Evolutionary conservation across 306 rosid genomes (phyloP).

Genomic region (Trifolium pratense): DNA sequence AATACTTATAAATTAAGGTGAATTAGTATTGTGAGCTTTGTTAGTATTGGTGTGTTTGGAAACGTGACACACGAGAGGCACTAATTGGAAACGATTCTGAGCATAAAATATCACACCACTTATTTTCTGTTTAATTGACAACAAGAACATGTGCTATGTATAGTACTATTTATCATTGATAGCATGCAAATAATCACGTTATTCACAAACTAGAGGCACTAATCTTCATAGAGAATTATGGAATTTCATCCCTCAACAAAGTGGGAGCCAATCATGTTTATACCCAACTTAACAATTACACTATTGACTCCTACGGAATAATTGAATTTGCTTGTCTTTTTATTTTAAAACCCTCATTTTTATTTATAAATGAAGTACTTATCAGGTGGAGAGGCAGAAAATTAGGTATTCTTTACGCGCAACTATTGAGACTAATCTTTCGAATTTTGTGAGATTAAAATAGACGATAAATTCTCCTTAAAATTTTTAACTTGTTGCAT

Average conservation of each 20-base stretch:
- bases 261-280: not conserved
- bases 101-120: not conserved
- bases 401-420: no score
- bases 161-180: not conserved
- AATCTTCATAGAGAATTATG: not conserved
- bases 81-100: not conserved
- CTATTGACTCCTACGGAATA: no score
- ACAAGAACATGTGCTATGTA: not conserved
- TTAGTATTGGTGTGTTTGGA: not conserved
- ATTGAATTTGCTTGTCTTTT: no score
- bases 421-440: no score
- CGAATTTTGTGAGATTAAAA: no score
- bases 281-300: not conserved
- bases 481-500: no score
- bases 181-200: not conserved
- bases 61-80: constrained; percentile 9
- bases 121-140: not conserved
- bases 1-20: no score
- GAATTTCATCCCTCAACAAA: not conserved
- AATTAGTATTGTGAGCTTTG: not conserved
- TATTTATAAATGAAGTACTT: no score
- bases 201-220: not conserved
- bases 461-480: no score
- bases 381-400: no score
- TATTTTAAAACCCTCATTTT: no score